A percentile compares a stretch with the other conserved stretches of the same genome.
phyloP scores from a whole-genome alignment of 2,329 filamentous ascomycete genomes.

The Raffaelea deltoideospora region DNA sequence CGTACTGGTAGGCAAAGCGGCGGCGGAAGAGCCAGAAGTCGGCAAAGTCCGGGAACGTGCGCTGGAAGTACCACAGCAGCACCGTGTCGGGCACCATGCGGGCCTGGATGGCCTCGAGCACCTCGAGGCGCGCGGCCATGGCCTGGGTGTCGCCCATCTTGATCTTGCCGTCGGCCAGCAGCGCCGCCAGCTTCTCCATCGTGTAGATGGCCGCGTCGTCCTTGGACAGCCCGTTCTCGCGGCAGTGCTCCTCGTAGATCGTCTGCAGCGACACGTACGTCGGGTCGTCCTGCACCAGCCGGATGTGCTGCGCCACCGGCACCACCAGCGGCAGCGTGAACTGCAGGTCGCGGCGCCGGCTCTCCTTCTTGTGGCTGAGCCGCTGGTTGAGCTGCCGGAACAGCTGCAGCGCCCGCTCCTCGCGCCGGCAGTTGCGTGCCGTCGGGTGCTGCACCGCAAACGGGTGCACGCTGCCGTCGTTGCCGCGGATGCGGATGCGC shows the following conservation, averaged over 20 bases:
- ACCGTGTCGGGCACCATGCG: conserved; percentile 78
- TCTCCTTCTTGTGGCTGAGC: conserved; percentile 85
- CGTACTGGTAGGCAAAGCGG: conserved; percentile 92
- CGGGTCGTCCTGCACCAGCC: conserved; percentile 88
- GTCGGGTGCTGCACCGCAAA: conserved; percentile 96
- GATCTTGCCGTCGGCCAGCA: conserved; percentile 54
- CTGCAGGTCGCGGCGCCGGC: conserved; percentile 78
- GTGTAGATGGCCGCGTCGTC: conserved; percentile 92
- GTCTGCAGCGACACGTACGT: conserved; percentile 90
- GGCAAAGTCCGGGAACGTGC: conserved; percentile 71
- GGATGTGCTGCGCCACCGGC: conserved; percentile 83
- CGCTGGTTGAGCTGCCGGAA: conserved; percentile 97
- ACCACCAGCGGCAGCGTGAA: conserved; percentile 96
- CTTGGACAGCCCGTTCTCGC: conserved; percentile 73
- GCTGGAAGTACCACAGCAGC: conserved; percentile 77
- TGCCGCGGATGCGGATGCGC: conserved; percentile 86
- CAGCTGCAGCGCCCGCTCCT: conserved; percentile 88
- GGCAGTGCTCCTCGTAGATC: conserved; percentile 92
- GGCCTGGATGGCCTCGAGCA: conserved; percentile 87
- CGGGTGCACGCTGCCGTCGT: conserved; percentile 91
- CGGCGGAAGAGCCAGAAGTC: conserved; percentile 98
- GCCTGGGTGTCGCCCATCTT: conserved; percentile 57
- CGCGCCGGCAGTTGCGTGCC: conserved; percentile 76
- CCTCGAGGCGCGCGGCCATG: conserved; percentile 65
- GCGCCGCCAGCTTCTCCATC: conserved; percentile 77